A percentile compares a stretch with the other conserved stretches of the same genome.
phyloP scores from a whole-genome alignment of 78 protist genomes.

The Emiliania huxleyi region DNA sequence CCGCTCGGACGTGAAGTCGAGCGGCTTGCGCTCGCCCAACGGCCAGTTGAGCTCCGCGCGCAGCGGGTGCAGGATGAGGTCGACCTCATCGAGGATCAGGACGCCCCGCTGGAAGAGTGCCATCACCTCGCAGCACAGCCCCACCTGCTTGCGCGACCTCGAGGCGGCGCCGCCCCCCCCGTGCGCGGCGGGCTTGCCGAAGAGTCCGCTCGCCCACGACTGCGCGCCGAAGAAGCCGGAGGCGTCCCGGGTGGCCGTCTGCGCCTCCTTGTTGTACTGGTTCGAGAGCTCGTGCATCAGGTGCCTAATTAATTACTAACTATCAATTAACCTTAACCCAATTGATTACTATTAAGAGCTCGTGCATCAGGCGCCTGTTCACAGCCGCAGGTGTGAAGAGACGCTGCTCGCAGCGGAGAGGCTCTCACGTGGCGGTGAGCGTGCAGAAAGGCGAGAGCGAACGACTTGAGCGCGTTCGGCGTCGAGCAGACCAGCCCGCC shows the following conservation, averaged over 20 bases:
- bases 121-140: not conserved
- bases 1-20: slow-evolving; percentile 63
- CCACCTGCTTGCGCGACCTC: not conserved
- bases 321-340: too few species aligned
- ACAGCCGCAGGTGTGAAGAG: too few species aligned
- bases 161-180: too few species aligned
- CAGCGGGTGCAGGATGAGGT: slow-evolving; percentile 69
- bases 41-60: slow-evolving; percentile 68
- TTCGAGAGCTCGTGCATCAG: not conserved
- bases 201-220: too few species aligned
- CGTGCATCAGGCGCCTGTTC: too few species aligned
- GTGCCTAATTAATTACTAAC: slow-evolving; percentile 46
- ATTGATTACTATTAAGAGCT: too few species aligned
- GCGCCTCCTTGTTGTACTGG: too few species aligned
- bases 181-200: too few species aligned
- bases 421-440: too few species aligned
- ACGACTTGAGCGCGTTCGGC: slow-evolving; percentile 57
- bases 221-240: too few species aligned
- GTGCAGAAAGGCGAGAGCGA: slow-evolving; percentile 58
- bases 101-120: not conserved
- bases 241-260: too few species aligned
- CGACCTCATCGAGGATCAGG: slow-evolving; percentile 52
- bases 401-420: too few species aligned
- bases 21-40: slow-evolving; percentile 46
- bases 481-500: not conserved